Percentiles rank a stretch among this genome's conserved stretches.
Evolutionary conservation across 495 filamentous ascomycete genomes (phyloP).

Genomic region (Hypoxylon rickii): DNA sequence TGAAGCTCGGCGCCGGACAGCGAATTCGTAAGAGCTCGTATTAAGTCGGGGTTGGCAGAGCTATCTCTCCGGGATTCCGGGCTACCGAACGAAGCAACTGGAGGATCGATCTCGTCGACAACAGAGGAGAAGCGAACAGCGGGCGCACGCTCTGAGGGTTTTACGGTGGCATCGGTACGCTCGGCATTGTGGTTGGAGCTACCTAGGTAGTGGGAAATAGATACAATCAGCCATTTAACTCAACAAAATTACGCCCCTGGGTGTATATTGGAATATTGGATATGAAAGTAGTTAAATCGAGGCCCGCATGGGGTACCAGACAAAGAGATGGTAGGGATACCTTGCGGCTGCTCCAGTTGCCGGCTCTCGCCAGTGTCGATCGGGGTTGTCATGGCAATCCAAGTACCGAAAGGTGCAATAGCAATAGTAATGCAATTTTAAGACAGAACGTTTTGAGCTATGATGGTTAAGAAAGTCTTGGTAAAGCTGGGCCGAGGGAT

Average conservation of each 20-base stretch:
- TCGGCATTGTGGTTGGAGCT: constrained; percentile 30
- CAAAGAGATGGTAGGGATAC: constrained; percentile 21
- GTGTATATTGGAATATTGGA: neutral
- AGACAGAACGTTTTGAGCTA: neutral
- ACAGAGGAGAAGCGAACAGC: constrained; percentile 79
- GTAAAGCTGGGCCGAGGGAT: constrained; percentile 28
- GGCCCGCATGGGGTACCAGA: constrained; percentile 1
- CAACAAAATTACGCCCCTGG: constrained; percentile 1
- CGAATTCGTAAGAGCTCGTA: constrained; percentile 72
- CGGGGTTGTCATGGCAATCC: constrained; percentile 35
- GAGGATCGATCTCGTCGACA: constrained; percentile 74
- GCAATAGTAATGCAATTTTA: constrained; percentile 10
- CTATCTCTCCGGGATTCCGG: constrained; percentile 38
- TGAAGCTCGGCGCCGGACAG: constrained; percentile 77
- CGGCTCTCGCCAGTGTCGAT: constrained; percentile 19
- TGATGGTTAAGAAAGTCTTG: neutral
- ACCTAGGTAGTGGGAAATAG: constrained; percentile 26
- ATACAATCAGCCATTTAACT: constrained; percentile 19
- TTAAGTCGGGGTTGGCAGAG: constrained; percentile 63
- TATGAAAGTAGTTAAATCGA: neutral
- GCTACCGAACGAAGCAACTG: constrained; percentile 33
- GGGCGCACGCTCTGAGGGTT: constrained; percentile 43
- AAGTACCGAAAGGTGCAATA: constrained; percentile 11
- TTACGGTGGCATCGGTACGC: constrained; percentile 30
- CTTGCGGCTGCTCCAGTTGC: constrained; percentile 29